A percentile compares a stretch with the other conserved stretches of the same genome.
These are phyloP conservation scores for Phycomyces blakesleeanus DNA, from an alignment of 192 early-diverging fungal genomes.

Conservation along the genomic window DNA sequence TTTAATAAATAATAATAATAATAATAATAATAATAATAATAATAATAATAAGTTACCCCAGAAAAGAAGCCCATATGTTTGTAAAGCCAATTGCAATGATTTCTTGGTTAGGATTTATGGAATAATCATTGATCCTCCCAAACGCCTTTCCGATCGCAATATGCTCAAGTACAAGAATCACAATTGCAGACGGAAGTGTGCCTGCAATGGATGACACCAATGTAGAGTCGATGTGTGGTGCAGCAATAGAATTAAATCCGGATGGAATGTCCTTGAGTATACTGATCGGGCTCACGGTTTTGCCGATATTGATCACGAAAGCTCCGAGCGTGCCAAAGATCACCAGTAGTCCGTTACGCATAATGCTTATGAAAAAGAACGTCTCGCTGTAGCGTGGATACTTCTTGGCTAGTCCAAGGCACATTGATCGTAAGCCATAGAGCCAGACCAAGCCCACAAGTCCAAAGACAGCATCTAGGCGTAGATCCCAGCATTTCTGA, in stretches of 20 bases:
- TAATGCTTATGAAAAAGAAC: constrained; percentile 62
- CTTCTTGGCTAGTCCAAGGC: constrained; percentile 23
- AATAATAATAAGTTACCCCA: constrained; percentile 41
- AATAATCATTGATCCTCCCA: constrained; percentile 83
- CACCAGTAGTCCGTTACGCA: constrained; percentile 69
- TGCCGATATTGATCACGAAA: constrained; percentile 47
- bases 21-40: background rate
- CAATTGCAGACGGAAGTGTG: constrained; percentile 59
- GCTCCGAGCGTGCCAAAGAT: constrained; percentile 72
- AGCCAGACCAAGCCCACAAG: constrained; percentile 36
- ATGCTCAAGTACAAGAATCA: constrained; percentile 85
- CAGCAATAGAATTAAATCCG: constrained; percentile 59
- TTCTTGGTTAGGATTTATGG: constrained; percentile 78
- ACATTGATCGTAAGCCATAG: constrained; percentile 32
- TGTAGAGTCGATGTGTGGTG: constrained; percentile 49
- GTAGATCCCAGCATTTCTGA: constrained; percentile 41
- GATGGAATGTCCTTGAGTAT: constrained; percentile 72
- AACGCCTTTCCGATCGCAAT: constrained; percentile 88
- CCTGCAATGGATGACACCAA: constrained; percentile 49
- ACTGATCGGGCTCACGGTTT: constrained; percentile 41
- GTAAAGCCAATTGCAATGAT: constrained; percentile 81
- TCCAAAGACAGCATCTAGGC: constrained; percentile 58
- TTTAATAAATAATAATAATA: constrained; percentile 1
- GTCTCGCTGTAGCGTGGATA: constrained; percentile 43
- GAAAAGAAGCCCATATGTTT: constrained; percentile 81